phyloP scores from a whole-genome alignment of 768 basidiomycete species.

The Paxillus ammoniavirescens region DNA sequence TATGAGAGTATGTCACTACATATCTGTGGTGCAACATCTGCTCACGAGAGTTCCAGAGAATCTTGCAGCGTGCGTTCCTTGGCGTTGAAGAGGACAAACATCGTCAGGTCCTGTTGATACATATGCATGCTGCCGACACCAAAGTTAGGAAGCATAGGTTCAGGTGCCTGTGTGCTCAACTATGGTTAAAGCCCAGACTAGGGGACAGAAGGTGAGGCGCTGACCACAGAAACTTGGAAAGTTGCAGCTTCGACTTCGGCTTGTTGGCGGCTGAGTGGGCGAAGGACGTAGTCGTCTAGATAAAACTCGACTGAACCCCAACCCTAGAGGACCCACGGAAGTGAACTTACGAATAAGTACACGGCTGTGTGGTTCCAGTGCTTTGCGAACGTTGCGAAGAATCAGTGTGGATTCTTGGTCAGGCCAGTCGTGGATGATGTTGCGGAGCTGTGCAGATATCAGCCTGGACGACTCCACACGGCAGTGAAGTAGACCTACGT shows the following conservation, averaged over 20 bases:
- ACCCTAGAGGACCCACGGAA: not conserved
- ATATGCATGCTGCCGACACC: slow-evolving; percentile 28
- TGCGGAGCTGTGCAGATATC: slow-evolving; percentile 12
- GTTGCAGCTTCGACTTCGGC: slow-evolving; percentile 10
- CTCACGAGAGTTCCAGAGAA: slow-evolving; percentile 28
- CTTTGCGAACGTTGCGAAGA: slow-evolving; percentile 22
- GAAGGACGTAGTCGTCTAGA: slow-evolving; percentile 24
- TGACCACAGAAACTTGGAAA: slow-evolving; percentile 12
- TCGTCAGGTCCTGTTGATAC: slow-evolving; percentile 31
- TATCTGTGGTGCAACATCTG: not conserved
- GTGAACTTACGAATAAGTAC: slow-evolving; percentile 29
- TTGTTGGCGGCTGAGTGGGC: slow-evolving; percentile 13
- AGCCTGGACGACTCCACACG: not conserved
- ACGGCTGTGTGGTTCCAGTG: slow-evolving; percentile 20
- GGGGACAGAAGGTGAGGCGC: not conserved
- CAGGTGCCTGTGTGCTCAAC: slow-evolving; percentile 27
- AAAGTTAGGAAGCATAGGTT: slow-evolving; percentile 33
- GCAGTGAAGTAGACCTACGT: slow-evolving; percentile 19
- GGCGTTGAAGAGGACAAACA: slow-evolving; percentile 30
- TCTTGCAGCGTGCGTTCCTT: slow-evolving; percentile 33
- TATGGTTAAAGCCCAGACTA: not conserved
- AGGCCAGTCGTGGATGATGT: slow-evolving; percentile 29
- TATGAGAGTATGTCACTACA: slow-evolving; percentile 5
- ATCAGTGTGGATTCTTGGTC: slow-evolving; percentile 21
- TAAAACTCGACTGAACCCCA: not conserved